Evolutionary conservation across 495 filamentous ascomycete species (phyloP), one percentile per base, ranked within the genome.

Genomic region (Collariella sp.): DNA sequence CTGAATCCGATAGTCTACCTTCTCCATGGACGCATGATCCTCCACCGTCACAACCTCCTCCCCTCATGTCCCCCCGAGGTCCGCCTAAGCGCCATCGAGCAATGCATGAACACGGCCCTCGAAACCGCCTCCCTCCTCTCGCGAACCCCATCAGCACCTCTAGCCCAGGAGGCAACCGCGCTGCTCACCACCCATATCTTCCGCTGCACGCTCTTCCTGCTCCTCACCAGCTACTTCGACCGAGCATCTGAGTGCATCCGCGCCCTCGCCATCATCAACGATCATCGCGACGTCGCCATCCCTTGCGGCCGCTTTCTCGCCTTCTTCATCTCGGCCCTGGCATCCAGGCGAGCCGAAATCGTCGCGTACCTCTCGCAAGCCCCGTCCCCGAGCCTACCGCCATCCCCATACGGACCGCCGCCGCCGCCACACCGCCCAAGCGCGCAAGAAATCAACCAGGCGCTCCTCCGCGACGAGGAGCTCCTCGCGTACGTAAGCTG

Each of bases 1-100:
- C 70, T 96, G 29, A 78, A 81, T 39, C 84, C 89, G 2, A 75
- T 93, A 12, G 73, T 85, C 53, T 84, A 86, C 61, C 80, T 96
- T 19, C 87, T 95, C 58, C 87, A 88, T 58, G 84, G 86, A 20
- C 86, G 90, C 23, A 76, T 96, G 22, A 72, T 91, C 19, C 82
- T 98, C 18, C 89, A 96, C 70, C 87, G 93, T 12, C 91, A 95
- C 62, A 98, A 97, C 62, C 81, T 96, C 6, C 83, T 84, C 0
- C 85, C 89, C 0, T 72, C 78, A 26, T 93, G 88, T 60, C 74
- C 81, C 2, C 58, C 70, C 6, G 77, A 84, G 24, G 80, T 82
- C 31, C 81, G 91, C 19, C 65, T 70, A 9, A 76, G 77, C 1
- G 91, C 93, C 2, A 69, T 95, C 35, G 84, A 89, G 50, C 82